Conservation (phyloP, 169 alveolate species). For the Plasmodium yoelii region DNA sequence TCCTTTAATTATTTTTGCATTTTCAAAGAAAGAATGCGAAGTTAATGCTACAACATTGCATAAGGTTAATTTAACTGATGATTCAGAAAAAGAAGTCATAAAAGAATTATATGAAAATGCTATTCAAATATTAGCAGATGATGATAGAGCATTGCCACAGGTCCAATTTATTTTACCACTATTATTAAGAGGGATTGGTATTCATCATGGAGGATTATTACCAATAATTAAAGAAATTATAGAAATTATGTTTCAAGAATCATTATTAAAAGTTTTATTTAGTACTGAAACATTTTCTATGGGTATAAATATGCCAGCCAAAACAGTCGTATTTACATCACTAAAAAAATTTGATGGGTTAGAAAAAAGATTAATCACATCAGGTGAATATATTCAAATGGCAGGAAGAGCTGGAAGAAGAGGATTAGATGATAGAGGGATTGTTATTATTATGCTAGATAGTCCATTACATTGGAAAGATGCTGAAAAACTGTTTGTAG, state of each 20-base stretch:
- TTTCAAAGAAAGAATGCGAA: slow-evolving; percentile 98
- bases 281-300: slow-evolving; percentile 98
- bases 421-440: slow-evolving; percentile 98
- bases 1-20: slow-evolving; percentile 97
- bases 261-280: slow-evolving; percentile 94
- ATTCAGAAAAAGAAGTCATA: slow-evolving; percentile 92
- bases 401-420: slow-evolving; percentile 98
- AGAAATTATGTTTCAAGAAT: slow-evolving; percentile 97
- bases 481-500: slow-evolving; percentile 94
- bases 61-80: slow-evolving; percentile 85
- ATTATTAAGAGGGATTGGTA: slow-evolving; percentile 96
- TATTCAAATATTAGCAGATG: slow-evolving; percentile 96
- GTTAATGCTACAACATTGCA: slow-evolving; percentile 93
- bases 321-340: slow-evolving; percentile 97
- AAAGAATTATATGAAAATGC: slow-evolving; percentile 96
- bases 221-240: slow-evolving; percentile 98
- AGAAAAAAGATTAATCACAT: slow-evolving; percentile 92
- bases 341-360: slow-evolving; percentile 96
- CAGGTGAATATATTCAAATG: slow-evolving; percentile 97
- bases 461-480: slow-evolving; percentile 92
- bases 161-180: slow-evolving; percentile 93
- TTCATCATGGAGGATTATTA: slow-evolving; percentile 98
- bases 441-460: slow-evolving; percentile 96
- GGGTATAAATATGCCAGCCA: slow-evolving; percentile 99
- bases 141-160: slow-evolving; percentile 95